phyloP scores from a whole-genome alignment of 495 filamentous ascomycete species.

The Echria macrotheca region DNA sequence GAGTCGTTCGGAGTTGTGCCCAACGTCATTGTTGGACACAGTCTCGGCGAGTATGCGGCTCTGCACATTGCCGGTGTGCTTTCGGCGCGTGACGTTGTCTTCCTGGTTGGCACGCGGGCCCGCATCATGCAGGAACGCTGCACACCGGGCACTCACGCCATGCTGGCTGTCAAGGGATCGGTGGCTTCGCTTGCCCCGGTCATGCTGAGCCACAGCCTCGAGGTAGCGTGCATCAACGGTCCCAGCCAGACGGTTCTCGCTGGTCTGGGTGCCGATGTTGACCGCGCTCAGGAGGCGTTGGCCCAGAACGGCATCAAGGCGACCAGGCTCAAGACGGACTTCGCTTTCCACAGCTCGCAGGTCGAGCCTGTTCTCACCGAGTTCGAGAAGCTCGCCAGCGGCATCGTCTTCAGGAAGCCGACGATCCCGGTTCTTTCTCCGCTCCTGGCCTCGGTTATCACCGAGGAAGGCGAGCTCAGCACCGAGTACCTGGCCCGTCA shows the following conservation, averaged over 20 bases:
- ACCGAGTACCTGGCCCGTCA: slow-evolving; percentile 60
- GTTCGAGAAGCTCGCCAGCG: slow-evolving; percentile 54
- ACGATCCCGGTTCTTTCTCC: slow-evolving; percentile 72
- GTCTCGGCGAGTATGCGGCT: slow-evolving; percentile 82
- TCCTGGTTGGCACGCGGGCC: slow-evolving; percentile 73
- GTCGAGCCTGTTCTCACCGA: slow-evolving; percentile 66
- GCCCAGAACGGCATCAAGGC: slow-evolving; percentile 56
- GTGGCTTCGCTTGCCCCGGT: slow-evolving; percentile 35
- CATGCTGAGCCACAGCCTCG: slow-evolving; percentile 32
- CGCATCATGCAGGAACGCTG: slow-evolving; percentile 68
- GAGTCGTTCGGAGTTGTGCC: slow-evolving; percentile 70
- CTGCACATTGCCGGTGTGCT: slow-evolving; percentile 75
- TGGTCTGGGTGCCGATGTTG: slow-evolving; percentile 46
- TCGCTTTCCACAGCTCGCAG: slow-evolving; percentile 77
- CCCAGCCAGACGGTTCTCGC: slow-evolving; percentile 56
- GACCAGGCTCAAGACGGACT: slow-evolving; percentile 65
- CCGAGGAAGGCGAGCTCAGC: slow-evolving; percentile 53
- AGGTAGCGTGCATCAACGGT: slow-evolving; percentile 60
- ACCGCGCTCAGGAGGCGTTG: slow-evolving; percentile 54
- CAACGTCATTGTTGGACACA: slow-evolving; percentile 77
- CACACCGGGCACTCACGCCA: slow-evolving; percentile 62
- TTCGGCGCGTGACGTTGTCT: slow-evolving; percentile 71
- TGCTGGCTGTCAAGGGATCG: slow-evolving; percentile 54
- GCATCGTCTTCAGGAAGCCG: slow-evolving; percentile 55
- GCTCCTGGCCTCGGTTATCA: slow-evolving; percentile 56